A percentile compares a stretch with the other conserved stretches of the same genome.
These are phyloP conservation scores for Heracleum sosnowskyi DNA, from an alignment of 129 eudicot species.

Conservation along the genomic window DNA sequence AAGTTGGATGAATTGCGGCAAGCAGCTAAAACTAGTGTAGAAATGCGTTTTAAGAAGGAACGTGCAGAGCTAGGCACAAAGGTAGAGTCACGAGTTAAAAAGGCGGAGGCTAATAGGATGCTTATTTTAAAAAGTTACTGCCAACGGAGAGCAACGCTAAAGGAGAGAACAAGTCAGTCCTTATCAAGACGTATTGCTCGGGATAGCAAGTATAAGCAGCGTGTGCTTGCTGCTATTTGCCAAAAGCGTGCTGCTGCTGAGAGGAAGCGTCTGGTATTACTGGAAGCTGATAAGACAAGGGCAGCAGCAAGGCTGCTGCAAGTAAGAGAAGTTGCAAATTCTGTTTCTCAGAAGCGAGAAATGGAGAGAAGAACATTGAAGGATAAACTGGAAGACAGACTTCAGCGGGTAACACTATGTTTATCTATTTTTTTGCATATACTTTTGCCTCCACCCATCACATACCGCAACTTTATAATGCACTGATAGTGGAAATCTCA, in stretches of 20 bases:
- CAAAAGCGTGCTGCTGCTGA: conserved; percentile 97
- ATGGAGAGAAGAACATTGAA: conserved; percentile 73
- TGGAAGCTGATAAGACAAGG: conserved; percentile 67
- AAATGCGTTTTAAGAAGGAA: conserved; percentile 64
- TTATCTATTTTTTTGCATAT: not conserved
- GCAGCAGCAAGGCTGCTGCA: conserved; percentile 56
- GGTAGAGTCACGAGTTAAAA: conserved; percentile 71
- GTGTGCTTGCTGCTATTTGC: conserved; percentile 71
- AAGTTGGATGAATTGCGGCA: conserved; percentile 78
- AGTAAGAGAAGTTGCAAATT: conserved; percentile 48
- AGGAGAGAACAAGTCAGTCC: conserved; percentile 66
- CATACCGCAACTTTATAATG: not conserved
- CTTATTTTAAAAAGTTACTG: conserved; percentile 52
- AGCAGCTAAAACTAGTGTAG: conserved; percentile 76
- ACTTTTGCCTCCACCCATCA: not conserved
- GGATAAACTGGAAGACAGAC: conserved; percentile 63
- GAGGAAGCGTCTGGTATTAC: conserved; percentile 66
- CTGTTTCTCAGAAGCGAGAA: conserved; percentile 61
- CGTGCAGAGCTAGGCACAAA: conserved; percentile 79
- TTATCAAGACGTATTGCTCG: conserved; percentile 55
- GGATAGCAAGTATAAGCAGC: conserved; percentile 85
- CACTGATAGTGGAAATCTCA: not conserved
- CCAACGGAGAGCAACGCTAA: conserved; percentile 63
- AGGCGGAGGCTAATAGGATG: conserved; percentile 92
- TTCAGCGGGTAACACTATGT: conserved; percentile 48